These are phyloP conservation scores for Pichia scutulata DNA, from an alignment of 805 yeast species.

Conservation along the genomic window DNA sequence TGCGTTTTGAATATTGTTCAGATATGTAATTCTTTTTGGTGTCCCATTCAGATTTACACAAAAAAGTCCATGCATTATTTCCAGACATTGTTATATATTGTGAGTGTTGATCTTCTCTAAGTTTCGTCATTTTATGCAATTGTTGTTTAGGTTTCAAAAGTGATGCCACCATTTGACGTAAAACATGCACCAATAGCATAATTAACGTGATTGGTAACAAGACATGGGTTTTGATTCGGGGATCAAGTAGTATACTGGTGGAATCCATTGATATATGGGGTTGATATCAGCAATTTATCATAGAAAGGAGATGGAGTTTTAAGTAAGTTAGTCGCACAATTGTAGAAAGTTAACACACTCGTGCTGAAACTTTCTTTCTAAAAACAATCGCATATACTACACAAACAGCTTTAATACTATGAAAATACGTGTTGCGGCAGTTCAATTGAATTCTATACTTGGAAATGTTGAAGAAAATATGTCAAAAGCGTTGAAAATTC, in stretches of 20 bases:
- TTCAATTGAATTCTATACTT: slow-evolving; percentile 60
- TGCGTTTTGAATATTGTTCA: slow-evolving; percentile 1
- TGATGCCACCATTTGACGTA: slow-evolving; percentile 60
- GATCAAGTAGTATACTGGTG: slow-evolving; percentile 65
- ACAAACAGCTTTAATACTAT: slow-evolving; percentile 20
- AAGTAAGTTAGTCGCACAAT: neutral
- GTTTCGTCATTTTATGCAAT: slow-evolving; percentile 40
- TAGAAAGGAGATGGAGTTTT: neutral
- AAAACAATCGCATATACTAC: neutral
- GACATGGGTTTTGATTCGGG: slow-evolving; percentile 82
- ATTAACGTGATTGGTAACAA: slow-evolving; percentile 81
- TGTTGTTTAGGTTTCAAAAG: slow-evolving; percentile 55
- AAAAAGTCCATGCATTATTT: slow-evolving; percentile 1
- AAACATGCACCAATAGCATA: slow-evolving; percentile 80
- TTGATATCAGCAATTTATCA: neutral
- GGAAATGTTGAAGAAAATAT: slow-evolving; percentile 53
- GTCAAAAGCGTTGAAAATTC: slow-evolving; percentile 35
- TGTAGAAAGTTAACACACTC: neutral
- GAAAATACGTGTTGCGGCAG: slow-evolving; percentile 50
- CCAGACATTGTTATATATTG: slow-evolving; percentile 29
- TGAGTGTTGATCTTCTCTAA: slow-evolving; percentile 60
- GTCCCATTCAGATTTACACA: slow-evolving; percentile 12
- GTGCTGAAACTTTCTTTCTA: neutral
- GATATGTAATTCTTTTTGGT: slow-evolving; percentile 1
- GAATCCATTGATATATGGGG: slow-evolving; percentile 4